phyloP scores from a whole-genome alignment of 2,329 filamentous ascomycete species.

The Aspergillus alliaceus region DNA sequence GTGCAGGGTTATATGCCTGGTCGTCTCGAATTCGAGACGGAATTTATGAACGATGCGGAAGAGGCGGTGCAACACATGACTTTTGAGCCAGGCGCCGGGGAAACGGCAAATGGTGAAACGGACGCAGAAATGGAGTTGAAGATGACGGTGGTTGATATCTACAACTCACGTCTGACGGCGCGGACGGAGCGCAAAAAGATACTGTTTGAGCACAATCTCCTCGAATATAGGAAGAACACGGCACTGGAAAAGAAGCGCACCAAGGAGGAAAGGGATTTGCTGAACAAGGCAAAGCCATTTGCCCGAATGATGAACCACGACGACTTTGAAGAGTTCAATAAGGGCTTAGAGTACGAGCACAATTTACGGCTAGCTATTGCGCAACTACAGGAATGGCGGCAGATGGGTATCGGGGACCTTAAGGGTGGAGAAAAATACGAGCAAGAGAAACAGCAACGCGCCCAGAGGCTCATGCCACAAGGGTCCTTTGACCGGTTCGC shows the following conservation, averaged over 20 bases:
- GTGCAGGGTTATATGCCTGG: constrained; percentile 99
- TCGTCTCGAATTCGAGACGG: constrained; percentile 93
- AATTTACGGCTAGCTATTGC: constrained; percentile 85
- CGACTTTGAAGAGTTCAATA: constrained; percentile 83
- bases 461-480: constrained; percentile 66
- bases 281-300: constrained; percentile 94
- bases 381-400: constrained; percentile 92
- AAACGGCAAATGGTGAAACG: constrained; percentile 83
- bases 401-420: constrained; percentile 78
- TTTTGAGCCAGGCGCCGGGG: constrained; percentile 92
- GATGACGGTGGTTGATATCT: constrained; percentile 97
- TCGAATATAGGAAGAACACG: constrained; percentile 91
- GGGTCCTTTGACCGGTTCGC: constrained; percentile 85
- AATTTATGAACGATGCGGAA: constrained; percentile 96
- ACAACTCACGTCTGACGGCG: constrained; percentile 87
- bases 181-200: constrained; percentile 94
- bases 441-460: constrained; percentile 75
- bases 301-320: constrained; percentile 93
- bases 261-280: constrained; percentile 87
- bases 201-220: constrained; percentile 88
- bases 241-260: constrained; percentile 90
- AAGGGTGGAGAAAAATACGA: constrained; percentile 90
- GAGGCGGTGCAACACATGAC: constrained; percentile 98
- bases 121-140: constrained; percentile 98
- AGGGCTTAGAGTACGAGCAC: constrained; percentile 84